A percentile compares a stretch with the other conserved stretches of the same genome.
Conservation (phyloP, 2,329 filamentous ascomycete species). For the Ophiosphaerella herpotricha region DNA sequence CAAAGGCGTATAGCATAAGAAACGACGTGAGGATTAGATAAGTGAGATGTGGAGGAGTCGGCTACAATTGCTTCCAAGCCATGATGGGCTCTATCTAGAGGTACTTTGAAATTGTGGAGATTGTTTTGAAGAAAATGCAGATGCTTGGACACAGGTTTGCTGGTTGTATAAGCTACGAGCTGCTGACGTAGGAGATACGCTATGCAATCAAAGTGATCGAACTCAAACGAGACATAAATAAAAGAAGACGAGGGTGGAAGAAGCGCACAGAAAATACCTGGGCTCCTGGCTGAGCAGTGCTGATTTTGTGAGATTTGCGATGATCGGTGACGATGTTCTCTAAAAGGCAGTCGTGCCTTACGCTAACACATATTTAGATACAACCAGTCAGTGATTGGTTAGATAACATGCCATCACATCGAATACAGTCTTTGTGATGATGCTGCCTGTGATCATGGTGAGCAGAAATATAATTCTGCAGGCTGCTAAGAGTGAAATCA, state of each 20-base stretch:
- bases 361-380: background rate
- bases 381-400: background rate
- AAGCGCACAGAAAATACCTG: too few species aligned
- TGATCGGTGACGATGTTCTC: slow-evolving; percentile 15
- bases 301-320: slow-evolving; percentile 2
- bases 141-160: too few species aligned
- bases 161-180: too few species aligned
- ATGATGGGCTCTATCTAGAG: slow-evolving; percentile 18
- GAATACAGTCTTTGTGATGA: too few species aligned
- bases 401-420: too few species aligned
- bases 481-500: slow-evolving; percentile 18
- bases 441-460: background rate
- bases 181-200: too few species aligned
- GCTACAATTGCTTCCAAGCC: slow-evolving; percentile 53
- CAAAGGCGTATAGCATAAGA: slow-evolving; percentile 53
- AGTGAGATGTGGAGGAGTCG: slow-evolving; percentile 52
- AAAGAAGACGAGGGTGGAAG: too few species aligned
- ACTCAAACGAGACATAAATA: too few species aligned
- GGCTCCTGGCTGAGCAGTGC: slow-evolving; percentile 2
- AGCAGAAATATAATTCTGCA: background rate
- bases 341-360: background rate
- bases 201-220: too few species aligned
- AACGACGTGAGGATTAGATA: slow-evolving; percentile 53
- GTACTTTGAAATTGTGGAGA: too few species aligned
- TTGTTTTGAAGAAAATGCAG: too few species aligned